phyloP scores from a whole-genome alignment of 805 yeast species.

The Starmerella kuoi region DNA sequence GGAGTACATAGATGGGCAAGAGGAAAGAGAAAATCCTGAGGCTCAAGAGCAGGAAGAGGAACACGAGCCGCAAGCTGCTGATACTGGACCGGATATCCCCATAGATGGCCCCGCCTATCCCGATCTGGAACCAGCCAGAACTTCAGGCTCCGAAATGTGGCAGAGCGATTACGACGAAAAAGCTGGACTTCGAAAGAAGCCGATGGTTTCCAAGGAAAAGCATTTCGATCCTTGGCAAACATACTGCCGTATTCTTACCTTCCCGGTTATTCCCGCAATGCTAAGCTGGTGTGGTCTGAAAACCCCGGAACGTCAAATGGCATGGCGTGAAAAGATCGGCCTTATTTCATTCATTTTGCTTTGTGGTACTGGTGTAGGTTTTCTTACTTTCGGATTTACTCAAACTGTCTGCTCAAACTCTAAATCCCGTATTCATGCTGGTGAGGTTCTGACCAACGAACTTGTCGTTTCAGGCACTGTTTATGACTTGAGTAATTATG shows the following conservation, averaged over 20 bases:
- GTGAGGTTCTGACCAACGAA: constrained; percentile 47
- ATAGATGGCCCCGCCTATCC: neutral
- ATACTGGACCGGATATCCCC: constrained; percentile 11
- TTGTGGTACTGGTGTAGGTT: constrained; percentile 71
- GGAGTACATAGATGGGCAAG: neutral
- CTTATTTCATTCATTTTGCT: constrained; percentile 60
- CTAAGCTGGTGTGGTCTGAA: constrained; percentile 63
- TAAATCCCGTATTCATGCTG: constrained; percentile 41
- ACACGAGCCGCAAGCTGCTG: constrained; percentile 12
- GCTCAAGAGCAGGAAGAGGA: neutral
- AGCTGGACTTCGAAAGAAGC: constrained; percentile 1
- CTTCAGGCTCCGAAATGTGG: neutral
- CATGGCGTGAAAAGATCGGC: constrained; percentile 95
- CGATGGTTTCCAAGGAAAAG: constrained; percentile 19
- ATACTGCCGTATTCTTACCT: constrained; percentile 70
- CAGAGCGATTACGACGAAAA: constrained; percentile 10
- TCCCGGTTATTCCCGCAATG: constrained; percentile 81
- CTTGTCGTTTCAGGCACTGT: constrained; percentile 75
- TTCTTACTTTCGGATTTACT: constrained; percentile 81
- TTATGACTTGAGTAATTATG: constrained; percentile 53
- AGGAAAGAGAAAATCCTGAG: neutral
- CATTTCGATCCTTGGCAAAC: constrained; percentile 52
- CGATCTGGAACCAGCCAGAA: too few species aligned
- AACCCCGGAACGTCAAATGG: constrained; percentile 71
- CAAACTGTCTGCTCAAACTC: constrained; percentile 55